Evolutionary conservation across 1,284 basidiomycete species (phyloP).

Genomic region (Pyrrhoderma noxium): DNA sequence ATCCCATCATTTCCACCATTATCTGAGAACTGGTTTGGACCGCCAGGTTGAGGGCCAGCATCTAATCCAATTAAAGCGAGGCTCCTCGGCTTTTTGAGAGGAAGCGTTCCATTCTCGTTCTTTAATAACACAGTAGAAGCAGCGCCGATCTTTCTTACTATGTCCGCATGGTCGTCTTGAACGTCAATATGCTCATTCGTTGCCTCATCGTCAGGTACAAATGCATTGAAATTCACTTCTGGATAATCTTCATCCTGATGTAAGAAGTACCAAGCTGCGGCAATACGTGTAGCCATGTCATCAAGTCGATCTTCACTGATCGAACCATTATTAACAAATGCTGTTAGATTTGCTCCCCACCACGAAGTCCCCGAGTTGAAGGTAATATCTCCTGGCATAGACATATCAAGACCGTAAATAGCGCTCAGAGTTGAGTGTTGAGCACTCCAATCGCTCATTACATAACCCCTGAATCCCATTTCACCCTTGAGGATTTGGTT

Average conservation of each 20-base stretch:
- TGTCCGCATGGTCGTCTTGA: slow-evolving; percentile 52
- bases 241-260: slow-evolving; percentile 63
- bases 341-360: slow-evolving; percentile 57
- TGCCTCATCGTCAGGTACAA: slow-evolving; percentile 40
- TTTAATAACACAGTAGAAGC: slow-evolving; percentile 78
- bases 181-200: slow-evolving; percentile 69
- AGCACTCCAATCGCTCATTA: slow-evolving; percentile 67
- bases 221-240: slow-evolving; percentile 52
- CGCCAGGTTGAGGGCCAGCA: slow-evolving; percentile 58
- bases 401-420: slow-evolving; percentile 65
- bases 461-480: slow-evolving; percentile 74
- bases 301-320: slow-evolving; percentile 59
- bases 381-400: slow-evolving; percentile 28
- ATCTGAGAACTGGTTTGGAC: slow-evolving; percentile 70
- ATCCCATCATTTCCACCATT: slow-evolving; percentile 59
- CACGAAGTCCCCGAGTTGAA: slow-evolving; percentile 45
- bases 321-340: slow-evolving; percentile 60
- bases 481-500: slow-evolving; percentile 78
- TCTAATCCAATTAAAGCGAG: slow-evolving; percentile 60
- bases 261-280: slow-evolving; percentile 54
- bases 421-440: slow-evolving; percentile 49
- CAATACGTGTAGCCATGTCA: slow-evolving; percentile 61
- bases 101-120: slow-evolving; percentile 62
- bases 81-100: slow-evolving; percentile 51
- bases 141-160: slow-evolving; percentile 65